phyloP scores from a whole-genome alignment of 345 rosid species.

The Eucalyptus cloeziana region DNA sequence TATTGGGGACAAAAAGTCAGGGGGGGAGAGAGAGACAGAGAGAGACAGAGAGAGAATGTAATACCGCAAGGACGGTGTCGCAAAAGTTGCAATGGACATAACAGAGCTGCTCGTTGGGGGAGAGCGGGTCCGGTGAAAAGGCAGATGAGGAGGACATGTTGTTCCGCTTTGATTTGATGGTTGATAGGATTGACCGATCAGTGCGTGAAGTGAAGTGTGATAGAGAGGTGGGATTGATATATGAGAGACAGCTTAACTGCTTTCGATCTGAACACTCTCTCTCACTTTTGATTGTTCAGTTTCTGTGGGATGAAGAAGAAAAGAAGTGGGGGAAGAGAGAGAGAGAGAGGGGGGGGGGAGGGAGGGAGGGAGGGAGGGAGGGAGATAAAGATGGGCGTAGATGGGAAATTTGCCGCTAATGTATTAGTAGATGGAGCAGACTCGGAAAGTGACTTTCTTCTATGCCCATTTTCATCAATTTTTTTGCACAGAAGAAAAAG shows the following conservation, averaged over 20 bases:
- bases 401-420: not conserved
- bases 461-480: not conserved
- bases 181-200: conserved; percentile 46
- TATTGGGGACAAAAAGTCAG: not conserved
- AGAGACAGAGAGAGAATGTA: not conserved
- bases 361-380: not conserved
- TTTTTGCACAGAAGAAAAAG: not conserved
- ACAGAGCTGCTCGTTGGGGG: conserved; percentile 90
- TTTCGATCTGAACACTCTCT: conserved; percentile 5
- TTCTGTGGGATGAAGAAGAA: conserved; percentile 2
- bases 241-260: conserved; percentile 29
- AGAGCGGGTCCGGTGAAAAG: conserved; percentile 71
- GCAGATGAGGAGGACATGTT: conserved; percentile 23
- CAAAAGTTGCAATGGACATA: conserved; percentile 97
- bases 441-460: not conserved
- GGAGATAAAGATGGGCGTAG: not conserved
- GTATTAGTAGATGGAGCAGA: not conserved
- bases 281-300: conserved; percentile 35
- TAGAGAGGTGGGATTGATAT: not conserved
- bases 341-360: not conserved
- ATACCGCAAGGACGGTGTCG: conserved; percentile 88
- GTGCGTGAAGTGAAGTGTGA: conserved; percentile 27
- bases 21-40: not conserved
- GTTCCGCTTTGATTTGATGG: conserved; percentile 46
- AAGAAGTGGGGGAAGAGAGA: not conserved